Conservation (phyloP, 1,284 basidiomycete species). For the Tylopilus microsporus region DNA sequence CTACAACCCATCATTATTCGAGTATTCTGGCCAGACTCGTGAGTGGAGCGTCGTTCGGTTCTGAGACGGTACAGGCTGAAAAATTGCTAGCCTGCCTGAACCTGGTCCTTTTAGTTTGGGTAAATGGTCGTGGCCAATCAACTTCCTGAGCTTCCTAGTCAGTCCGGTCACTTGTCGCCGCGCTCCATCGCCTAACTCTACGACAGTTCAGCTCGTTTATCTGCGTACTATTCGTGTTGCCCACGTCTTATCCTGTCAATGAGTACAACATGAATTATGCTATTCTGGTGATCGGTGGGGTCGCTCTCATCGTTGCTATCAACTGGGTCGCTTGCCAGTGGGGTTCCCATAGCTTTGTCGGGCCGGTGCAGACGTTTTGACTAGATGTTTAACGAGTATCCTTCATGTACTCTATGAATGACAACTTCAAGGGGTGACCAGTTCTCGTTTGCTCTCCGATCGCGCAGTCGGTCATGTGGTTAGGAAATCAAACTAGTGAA, state of each 20-base stretch:
- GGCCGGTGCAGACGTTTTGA: slow-evolving; percentile 29
- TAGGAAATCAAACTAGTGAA: neutral
- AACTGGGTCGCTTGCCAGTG: slow-evolving; percentile 29
- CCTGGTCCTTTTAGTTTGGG: slow-evolving; percentile 54
- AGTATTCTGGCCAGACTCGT: slow-evolving; percentile 56
- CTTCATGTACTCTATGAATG: neutral
- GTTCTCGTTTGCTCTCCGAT: neutral
- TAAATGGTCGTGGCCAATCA: slow-evolving; percentile 50
- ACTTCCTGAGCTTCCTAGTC: slow-evolving; percentile 45
- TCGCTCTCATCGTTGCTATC: slow-evolving; percentile 34
- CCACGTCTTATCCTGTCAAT: slow-evolving; percentile 57
- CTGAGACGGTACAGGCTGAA: neutral
- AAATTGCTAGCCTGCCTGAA: slow-evolving; percentile 36
- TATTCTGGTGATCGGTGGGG: slow-evolving; percentile 46
- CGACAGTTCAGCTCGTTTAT: slow-evolving; percentile 50
- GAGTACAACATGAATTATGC: slow-evolving; percentile 62
- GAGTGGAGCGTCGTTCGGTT: slow-evolving; percentile 14
- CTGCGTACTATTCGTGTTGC: slow-evolving; percentile 55
- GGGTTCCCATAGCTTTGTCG: slow-evolving; percentile 35
- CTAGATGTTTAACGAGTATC: neutral
- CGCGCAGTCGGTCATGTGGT: slow-evolving; percentile 14
- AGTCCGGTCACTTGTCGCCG: slow-evolving; percentile 12
- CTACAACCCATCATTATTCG: slow-evolving; percentile 55
- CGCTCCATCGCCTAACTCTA: slow-evolving; percentile 1
- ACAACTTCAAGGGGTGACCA: no score